Evolutionary conservation across 2,329 filamentous ascomycete species (phyloP).

Genomic region (Xylariaceae sp.): DNA sequence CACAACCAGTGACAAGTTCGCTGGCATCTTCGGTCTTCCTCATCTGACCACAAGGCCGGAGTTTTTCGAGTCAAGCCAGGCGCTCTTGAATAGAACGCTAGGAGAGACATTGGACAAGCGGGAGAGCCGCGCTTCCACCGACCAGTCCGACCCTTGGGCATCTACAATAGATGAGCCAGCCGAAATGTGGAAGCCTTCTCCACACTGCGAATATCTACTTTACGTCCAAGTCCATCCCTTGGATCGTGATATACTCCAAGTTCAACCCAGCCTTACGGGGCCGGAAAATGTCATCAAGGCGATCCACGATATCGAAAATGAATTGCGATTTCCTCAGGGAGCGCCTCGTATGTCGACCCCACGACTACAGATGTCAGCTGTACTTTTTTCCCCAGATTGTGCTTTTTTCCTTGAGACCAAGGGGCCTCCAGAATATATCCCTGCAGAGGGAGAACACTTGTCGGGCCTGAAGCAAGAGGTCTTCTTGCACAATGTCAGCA

Average conservation of each 20-base stretch:
- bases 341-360: conserved; percentile 52
- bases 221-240: conserved; percentile 72
- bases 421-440: conserved; percentile 52
- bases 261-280: conserved; percentile 30
- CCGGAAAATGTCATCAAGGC: conserved; percentile 35
- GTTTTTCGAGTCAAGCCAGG: conserved; percentile 53
- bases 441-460: conserved; percentile 50
- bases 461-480: conserved; percentile 56
- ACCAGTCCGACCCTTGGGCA: conserved; percentile 69
- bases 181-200: conserved; percentile 54
- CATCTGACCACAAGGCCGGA: conserved; percentile 63
- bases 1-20: conserved; percentile 89
- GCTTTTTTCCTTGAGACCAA: conserved; percentile 60
- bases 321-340: conserved; percentile 57
- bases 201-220: conserved; percentile 83
- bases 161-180: conserved; percentile 58
- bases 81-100: conserved; percentile 68
- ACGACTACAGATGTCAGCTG: conserved; percentile 54
- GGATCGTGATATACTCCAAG: conserved; percentile 34
- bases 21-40: conserved; percentile 84
- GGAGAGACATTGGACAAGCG: conserved; percentile 61
- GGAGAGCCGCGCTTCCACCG: conserved; percentile 48
- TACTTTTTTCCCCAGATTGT: conserved; percentile 64
- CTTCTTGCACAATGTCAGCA: conserved; percentile 50
- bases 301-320: conserved; percentile 53